phyloP scores from a whole-genome alignment of 2,329 filamentous ascomycete genomes.

The Thermoascus crustaceus region DNA sequence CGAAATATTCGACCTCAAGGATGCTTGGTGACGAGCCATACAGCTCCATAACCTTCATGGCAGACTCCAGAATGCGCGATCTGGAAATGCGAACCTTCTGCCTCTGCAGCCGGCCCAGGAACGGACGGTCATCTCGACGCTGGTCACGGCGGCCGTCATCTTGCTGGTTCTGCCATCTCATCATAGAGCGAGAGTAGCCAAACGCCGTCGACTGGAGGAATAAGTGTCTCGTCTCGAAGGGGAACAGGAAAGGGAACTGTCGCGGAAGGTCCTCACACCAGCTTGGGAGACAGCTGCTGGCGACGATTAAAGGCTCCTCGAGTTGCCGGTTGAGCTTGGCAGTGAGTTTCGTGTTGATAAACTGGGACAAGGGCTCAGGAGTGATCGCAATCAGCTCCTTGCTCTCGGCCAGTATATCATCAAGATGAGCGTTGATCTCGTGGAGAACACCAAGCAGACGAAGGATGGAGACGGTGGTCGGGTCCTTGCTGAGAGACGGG shows the following conservation, averaged over 20 bases:
- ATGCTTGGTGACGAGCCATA: constrained; percentile 96
- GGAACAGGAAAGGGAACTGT: constrained; percentile 92
- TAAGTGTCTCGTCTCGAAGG: constrained; percentile 92
- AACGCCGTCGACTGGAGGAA: constrained; percentile 98
- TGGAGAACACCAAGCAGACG: constrained; percentile 84
- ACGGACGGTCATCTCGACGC: constrained; percentile 78
- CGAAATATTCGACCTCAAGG: constrained; percentile 95
- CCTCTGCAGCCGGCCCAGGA: constrained; percentile 81
- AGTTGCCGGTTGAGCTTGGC: constrained; percentile 95
- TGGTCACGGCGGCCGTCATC: constrained; percentile 76
- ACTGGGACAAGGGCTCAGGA: constrained; percentile 78
- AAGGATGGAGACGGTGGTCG: constrained; percentile 78
- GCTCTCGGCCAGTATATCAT: constrained; percentile 77
- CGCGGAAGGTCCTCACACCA: constrained; percentile 95
- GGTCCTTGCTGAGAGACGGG: constrained; percentile 71
- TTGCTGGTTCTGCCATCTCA: constrained; percentile 90
- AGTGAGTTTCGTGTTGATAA: constrained; percentile 97
- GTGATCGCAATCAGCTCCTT: constrained; percentile 63
- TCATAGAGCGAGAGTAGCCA: constrained; percentile 95
- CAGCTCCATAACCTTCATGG: constrained; percentile 96
- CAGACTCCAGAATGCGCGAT: constrained; percentile 89
- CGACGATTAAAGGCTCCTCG: constrained; percentile 92
- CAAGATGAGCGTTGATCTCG: constrained; percentile 83
- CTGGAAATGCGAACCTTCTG: constrained; percentile 98
- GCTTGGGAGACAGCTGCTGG: constrained; percentile 87